Conservation (phyloP, 306 rosid genomes). For the Urtica urens region DNA sequence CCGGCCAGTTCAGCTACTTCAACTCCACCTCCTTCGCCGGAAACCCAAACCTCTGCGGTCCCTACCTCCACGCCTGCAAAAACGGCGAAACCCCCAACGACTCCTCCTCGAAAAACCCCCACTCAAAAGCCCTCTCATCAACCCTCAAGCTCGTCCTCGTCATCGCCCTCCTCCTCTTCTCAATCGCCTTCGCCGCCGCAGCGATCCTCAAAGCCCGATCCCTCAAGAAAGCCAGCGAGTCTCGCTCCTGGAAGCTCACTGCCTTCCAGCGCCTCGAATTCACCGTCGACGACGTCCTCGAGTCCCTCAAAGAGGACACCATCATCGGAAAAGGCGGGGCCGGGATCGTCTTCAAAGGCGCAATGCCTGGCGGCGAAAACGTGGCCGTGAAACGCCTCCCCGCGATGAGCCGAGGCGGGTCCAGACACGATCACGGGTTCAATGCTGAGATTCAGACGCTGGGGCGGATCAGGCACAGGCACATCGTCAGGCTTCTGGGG, state of each 20-base stretch:
- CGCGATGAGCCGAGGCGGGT: slow-evolving; percentile 38
- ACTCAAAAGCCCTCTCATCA: slow-evolving; percentile 47
- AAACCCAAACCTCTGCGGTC: slow-evolving; percentile 77
- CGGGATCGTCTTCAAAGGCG: slow-evolving; percentile 91
- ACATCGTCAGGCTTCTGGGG: slow-evolving; percentile 79
- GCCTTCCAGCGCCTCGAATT: slow-evolving; percentile 90
- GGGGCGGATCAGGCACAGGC: slow-evolving; percentile 86
- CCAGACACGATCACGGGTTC: slow-evolving; percentile 97
- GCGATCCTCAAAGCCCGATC: slow-evolving; percentile 87
- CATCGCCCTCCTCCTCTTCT: slow-evolving; percentile 62
- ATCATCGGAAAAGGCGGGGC: slow-evolving; percentile 98
- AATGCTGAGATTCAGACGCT: slow-evolving; percentile 93
- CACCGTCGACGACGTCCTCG: slow-evolving; percentile 83
- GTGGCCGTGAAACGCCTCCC: slow-evolving; percentile 94
- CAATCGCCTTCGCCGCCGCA: slow-evolving; percentile 59
- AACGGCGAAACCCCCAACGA: slow-evolving; percentile 39
- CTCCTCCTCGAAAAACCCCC: slow-evolving; percentile 29
- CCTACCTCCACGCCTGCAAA: slow-evolving; percentile 80
- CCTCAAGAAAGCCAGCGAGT: slow-evolving; percentile 65
- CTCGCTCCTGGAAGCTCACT: slow-evolving; percentile 80
- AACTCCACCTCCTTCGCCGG: slow-evolving; percentile 86
- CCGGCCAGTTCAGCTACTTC: slow-evolving; percentile 94
- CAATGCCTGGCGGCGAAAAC: slow-evolving; percentile 59
- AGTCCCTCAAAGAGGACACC: slow-evolving; percentile 76
- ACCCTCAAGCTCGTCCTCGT: slow-evolving; percentile 71